Conservation (phyloP, 495 filamentous ascomycete species). For the Penicillium arizonense region DNA sequence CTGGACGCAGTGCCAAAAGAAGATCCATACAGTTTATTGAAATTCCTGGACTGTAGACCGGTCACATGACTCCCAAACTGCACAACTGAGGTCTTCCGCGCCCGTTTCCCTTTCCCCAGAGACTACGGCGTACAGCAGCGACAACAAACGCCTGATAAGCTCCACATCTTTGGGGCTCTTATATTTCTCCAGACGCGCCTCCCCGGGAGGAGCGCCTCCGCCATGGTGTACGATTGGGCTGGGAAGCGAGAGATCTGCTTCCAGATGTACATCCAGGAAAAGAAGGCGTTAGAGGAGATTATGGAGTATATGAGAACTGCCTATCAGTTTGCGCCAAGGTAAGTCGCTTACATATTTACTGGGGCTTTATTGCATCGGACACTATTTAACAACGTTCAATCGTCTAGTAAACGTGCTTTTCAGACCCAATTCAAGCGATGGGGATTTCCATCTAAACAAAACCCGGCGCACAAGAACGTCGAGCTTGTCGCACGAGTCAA, state of each 20-base stretch:
- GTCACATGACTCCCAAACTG: constrained; percentile 25
- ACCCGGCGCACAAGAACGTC: constrained; percentile 64
- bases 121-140: constrained; percentile 42
- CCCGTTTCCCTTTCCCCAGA: constrained; percentile 3
- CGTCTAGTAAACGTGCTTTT: constrained; percentile 65
- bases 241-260: constrained; percentile 66
- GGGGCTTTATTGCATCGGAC: neutral
- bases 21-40: neutral
- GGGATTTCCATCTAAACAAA: constrained; percentile 73
- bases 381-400: neutral
- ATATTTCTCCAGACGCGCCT: constrained; percentile 27
- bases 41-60: neutral
- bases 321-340: constrained; percentile 68
- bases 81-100: constrained; percentile 19
- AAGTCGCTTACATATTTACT: constrained; percentile 10
- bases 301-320: constrained; percentile 59
- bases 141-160: constrained; percentile 37
- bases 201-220: constrained; percentile 29
- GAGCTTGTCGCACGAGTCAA: constrained; percentile 64
- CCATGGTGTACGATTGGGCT: constrained; percentile 76
- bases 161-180: constrained; percentile 14
- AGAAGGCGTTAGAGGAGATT: constrained; percentile 65
- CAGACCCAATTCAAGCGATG: constrained; percentile 74
- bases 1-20: neutral
- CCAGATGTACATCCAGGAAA: constrained; percentile 72